Percentiles rank a stretch among this genome's conserved stretches.
These are phyloP conservation scores for Barnettozyma hawaiiensis DNA, from an alignment of 1,139 yeast genomes.

Conservation along the genomic window DNA sequence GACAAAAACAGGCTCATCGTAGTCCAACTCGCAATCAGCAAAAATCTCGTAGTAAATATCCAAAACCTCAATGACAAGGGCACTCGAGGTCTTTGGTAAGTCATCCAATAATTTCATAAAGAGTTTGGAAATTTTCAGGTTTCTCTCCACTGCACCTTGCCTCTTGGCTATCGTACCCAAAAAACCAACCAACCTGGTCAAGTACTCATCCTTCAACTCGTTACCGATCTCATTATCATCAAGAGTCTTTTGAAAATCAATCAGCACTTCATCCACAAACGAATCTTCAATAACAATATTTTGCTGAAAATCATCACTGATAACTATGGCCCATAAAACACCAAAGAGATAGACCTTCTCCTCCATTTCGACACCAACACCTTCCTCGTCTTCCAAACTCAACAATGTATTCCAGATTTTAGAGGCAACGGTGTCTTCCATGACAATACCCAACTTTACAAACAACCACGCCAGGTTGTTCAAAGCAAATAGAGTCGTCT, in stretches of 20 bases:
- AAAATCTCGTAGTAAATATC: conserved; percentile 72
- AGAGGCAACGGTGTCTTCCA: conserved; percentile 32
- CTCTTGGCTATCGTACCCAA: conserved; percentile 50
- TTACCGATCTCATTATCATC: conserved; percentile 13
- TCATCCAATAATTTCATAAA: conserved; percentile 32
- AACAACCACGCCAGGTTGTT: conserved; percentile 60
- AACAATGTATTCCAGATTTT: conserved; percentile 37
- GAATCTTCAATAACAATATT: conserved; percentile 19
- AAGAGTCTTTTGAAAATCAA: conserved; percentile 21
- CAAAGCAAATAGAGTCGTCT: conserved; percentile 57
- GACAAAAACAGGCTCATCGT: conserved; percentile 67
- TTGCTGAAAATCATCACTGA: conserved; percentile 36
- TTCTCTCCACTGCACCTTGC: conserved; percentile 41
- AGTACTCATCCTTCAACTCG: conserved; percentile 22
- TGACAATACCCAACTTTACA: conserved; percentile 30
- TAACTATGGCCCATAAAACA: conserved; percentile 55
- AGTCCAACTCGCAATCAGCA: conserved; percentile 64
- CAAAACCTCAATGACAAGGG: conserved; percentile 52
- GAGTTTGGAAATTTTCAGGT: conserved; percentile 43
- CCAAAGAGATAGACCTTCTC: conserved; percentile 48
- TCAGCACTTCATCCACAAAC: conserved; percentile 21
- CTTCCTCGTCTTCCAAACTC: conserved; percentile 25
- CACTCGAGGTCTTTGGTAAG: conserved; percentile 24
- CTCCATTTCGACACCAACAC: conserved; percentile 32
- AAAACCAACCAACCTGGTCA: conserved; percentile 38